Evolutionary conservation across 2,329 filamentous ascomycete species (phyloP), one percentile per base, ranked within the genome.

Genomic region (Aspergillus tanneri): DNA sequence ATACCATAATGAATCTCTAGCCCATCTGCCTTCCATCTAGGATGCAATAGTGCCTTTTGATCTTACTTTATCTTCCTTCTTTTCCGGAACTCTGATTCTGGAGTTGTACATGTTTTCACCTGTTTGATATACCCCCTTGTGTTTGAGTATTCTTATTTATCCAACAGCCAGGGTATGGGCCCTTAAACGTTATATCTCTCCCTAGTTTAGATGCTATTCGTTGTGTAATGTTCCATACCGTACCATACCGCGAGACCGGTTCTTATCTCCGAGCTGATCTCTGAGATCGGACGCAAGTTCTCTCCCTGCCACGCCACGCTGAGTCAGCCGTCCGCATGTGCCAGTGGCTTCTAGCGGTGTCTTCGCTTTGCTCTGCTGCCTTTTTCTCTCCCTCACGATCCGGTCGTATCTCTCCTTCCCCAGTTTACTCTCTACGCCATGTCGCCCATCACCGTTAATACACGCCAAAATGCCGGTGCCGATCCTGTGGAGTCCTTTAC

Each of bases 401-500:
- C 23, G 25, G 32, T 22, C 32, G 18, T 11, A 18, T 8, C 16
- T 43, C 34, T 24, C 30, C 37, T 49, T 9, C 12, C 21, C 8
- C 46, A 28, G 7, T 37, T 25, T 11, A 27, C 25, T 9, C 16
- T 43, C n/a, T 27, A 7, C 38, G 52, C 3, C 19, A 68, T 65
- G 58, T 40, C 65, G 4, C 57, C 65, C 2, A 55, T 65, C 18
- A 59, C 50, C 27, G 43, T 64, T 24, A 54, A 54, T 41, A 58
- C 56, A 53, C 56, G 55, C 43, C 43, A 34, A 18, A 23, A 46
- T 24, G 41, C 53, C 49, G 35, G 35, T 43, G 43, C 59, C 32
- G 34, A 46, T 5, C 39, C 46, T 25, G 25, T 46, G 10, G 54
- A 63, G 52, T 67, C 67, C 43, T 71, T 63, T 55, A 71, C 68